Percentiles rank a stretch among this genome's conserved stretches.
These are phyloP conservation scores for Arachis monticola DNA, from an alignment of 331 rosid genomes.

Conservation along the genomic window DNA sequence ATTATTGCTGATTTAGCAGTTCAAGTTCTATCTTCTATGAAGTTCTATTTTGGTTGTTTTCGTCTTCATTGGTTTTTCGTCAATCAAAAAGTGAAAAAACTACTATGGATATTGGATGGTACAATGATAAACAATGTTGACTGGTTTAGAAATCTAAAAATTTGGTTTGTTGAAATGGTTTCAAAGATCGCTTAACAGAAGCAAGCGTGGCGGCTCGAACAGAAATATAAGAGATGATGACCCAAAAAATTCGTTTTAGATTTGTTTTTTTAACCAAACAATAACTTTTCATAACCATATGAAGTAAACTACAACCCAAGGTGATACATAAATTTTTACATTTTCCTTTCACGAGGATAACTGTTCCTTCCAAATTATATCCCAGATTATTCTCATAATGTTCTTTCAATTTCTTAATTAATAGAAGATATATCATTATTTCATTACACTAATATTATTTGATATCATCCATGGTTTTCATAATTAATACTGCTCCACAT, in stretches of 20 bases:
- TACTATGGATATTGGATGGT: background rate
- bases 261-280: background rate
- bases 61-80: background rate
- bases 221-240: background rate
- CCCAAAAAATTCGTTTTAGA: background rate
- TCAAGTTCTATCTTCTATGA: conserved; percentile 7
- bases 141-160: background rate
- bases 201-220: conserved; percentile 1
- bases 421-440: too few relatives aligned
- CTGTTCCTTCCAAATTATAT: background rate
- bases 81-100: background rate
- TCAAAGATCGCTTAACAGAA: background rate
- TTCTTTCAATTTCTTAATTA: too few relatives aligned
- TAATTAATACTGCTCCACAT: background rate
- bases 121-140: background rate
- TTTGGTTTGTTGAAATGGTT: background rate
- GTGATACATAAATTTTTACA: background rate
- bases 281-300: background rate
- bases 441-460: too few relatives aligned
- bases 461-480: background rate
- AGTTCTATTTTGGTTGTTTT: conserved; percentile 7
- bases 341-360: background rate
- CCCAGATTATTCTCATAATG: too few relatives aligned
- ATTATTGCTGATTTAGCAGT: background rate
- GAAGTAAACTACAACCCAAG: background rate